Evolutionary conservation across 768 basidiomycete species (phyloP), one percentile per base, ranked within the genome.

Genomic region (Amanita rubescens): DNA sequence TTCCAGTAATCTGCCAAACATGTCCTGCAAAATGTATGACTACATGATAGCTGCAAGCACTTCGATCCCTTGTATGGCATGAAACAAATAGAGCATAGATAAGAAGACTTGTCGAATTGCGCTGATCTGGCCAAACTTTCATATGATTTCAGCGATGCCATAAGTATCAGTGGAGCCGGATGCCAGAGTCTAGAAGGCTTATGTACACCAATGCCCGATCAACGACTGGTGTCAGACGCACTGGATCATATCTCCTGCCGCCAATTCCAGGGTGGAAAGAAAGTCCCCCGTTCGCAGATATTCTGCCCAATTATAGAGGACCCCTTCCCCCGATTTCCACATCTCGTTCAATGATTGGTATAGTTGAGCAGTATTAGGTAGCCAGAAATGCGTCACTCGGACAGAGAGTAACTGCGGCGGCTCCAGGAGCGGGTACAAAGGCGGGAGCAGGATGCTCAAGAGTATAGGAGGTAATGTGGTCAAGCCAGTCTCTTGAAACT

Each of bases 1-100:
- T 77, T 75, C 92, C 92, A 96, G 64, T 88, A 94, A 49, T 87
- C 84, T 49, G 75, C 74, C 24, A 95, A 66, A 63, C 93, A 95
- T 7, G 76, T 66, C n/a, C 81, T 79, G 64, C 93, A 95, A 65
- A 93, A 94, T 11, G 93, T 77, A 65, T 94, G 93, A 1, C 68
- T 67, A 62, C 92, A 94, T 2, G 71, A 63, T 46, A 94, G 71
- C 57, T 79, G 75, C 14, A 93, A 60, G 63, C 91, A 93, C 58
- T 80, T 79, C 12, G 79, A 75, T 41, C 93, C 93, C 63, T 90
- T 93, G 54, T 81, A 69, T 12, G 79, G 76, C 33, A 78, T 76
- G 3, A 94, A 68, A 65, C 93, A 95, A 47, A 95, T 81, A 22
- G 83, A 73, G 62, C 93, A 95, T 24, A 73, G 66, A 66, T 88